Base-by-base conservation (phyloP, 345 rosid species). In the Cardamine chenopodiifolia region DNA sequence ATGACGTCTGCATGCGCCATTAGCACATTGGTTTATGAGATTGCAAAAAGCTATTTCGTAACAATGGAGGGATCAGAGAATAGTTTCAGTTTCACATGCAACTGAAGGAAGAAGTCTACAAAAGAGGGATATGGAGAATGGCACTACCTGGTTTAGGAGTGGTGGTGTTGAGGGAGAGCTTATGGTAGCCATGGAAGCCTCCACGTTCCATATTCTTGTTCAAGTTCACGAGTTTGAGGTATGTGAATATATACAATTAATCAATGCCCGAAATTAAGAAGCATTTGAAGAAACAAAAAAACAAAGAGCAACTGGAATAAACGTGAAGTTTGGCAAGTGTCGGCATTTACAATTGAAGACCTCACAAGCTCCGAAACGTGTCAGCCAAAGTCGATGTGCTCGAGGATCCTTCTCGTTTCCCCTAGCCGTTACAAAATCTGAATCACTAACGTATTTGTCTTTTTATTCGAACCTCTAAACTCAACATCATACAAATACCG, bases 131-230 rank as follows among this genome's bases (percentile, higher is more conserved):
- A 29, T 8, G 13, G 31, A 35, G 22, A 65, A 61, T 73, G 70
- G 45, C 25, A 39, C 20, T 54, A 68, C 78, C 73, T 58, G 78
- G 58, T 82, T 80, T 86, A 9, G 76, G 80, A 62, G 83, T 45
- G 84, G 66, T 78, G 66, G 15, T 68, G 58, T 61, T 68, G 70
- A 65, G 52, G 61, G 85, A 69, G 73, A 78, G 76, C 83, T 86
- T 84, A 79, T 74, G 81, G 77, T 82, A 87, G 77, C 92, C 88
- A 77, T 85, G 92, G 75, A 85, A 89, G 73, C 87, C 89, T 73
- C 85, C 84, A 70, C 78, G 76, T 66, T 83, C 89, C 91, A 87
- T 83, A 44, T 76, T 62, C 28, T 69, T 69, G 48, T 65, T 39
- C 62, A 55, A 47, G 44, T 49, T 48, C 42, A 40, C 42, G 44